These are phyloP conservation scores for Conoideocrella luteorostrata DNA, from an alignment of 2,329 filamentous ascomycete genomes.

Conservation along the genomic window DNA sequence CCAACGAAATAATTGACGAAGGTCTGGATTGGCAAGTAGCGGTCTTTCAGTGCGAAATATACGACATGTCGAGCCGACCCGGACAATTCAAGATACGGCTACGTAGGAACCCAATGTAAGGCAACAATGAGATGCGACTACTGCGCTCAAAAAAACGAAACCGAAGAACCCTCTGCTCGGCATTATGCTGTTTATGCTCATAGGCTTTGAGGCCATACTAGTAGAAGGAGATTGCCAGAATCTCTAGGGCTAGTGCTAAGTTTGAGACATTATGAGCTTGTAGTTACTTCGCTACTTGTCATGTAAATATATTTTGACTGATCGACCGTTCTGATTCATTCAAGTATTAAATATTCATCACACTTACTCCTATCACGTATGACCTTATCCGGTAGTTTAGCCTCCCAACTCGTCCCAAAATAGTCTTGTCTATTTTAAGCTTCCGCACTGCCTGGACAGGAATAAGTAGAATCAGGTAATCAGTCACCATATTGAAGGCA, in stretches of 20 bases:
- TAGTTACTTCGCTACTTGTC: too few species aligned
- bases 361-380: too few species aligned
- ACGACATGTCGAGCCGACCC: conserved; percentile 11
- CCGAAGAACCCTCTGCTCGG: neutral
- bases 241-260: too few species aligned
- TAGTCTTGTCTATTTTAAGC: conserved; percentile 6
- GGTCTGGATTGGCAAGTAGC: conserved; percentile 16
- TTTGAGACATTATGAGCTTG: too few species aligned
- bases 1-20: conserved; percentile 14
- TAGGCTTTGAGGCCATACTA: too few species aligned
- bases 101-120: conserved; percentile 11
- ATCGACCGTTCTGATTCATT: too few species aligned
- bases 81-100: conserved; percentile 9
- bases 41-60: conserved; percentile 17
- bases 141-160: conserved; percentile 2
- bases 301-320: too few species aligned
- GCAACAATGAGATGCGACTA: conserved; percentile 9
- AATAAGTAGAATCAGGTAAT: conserved; percentile 8
- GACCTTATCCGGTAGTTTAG: too few species aligned
- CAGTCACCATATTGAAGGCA: conserved; percentile 7
- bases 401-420: too few species aligned
- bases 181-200: too few species aligned
- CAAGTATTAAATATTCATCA: too few species aligned
- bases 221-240: too few species aligned
- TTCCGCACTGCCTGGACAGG: conserved; percentile 7